Evolutionary conservation across 1,284 basidiomycete species (phyloP), one percentile per base, ranked within the genome.

Genomic region (Cryptococcus sp.): DNA sequence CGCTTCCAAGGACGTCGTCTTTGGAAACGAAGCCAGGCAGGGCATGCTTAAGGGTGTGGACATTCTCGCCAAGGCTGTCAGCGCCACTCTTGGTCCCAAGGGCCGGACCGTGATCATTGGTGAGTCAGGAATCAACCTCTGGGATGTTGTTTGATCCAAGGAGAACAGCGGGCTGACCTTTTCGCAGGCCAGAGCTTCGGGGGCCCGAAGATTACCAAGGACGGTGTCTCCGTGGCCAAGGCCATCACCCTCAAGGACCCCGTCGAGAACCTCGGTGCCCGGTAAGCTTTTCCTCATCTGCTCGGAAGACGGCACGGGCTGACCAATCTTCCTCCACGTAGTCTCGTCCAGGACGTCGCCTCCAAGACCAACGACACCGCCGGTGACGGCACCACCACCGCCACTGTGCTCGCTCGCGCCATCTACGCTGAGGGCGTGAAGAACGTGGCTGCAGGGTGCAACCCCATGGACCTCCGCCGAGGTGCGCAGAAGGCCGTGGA

Each of bases 361-460:
- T 86, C 86, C 77, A 96, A 96, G 82, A 96, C 94, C 42, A 98
- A 97, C 82, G 95, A 98, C 80, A 83, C 89, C 67, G 95, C 95
- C 46, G 95, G 95, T 80, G 95, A 98, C 77, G 95, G 95, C 64
- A 98, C 94, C 13, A 98, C 95, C 13, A 98, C 95, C 23, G 94
- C 95, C 23, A 98, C 95, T 39, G 95, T 98, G 53, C 87, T 98
- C 58, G 91, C 95, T 8, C 88, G 91, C 56, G 93, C 94, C 61
- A 98, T 98, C 80, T 98, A 97, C 80, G 84, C 92, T 0, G 95
- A 98, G 79, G 95, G 95, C 80, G 94, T 98, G 68, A 98, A 98
- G 84, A 98, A 98, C 76, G 95, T 98, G 57, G 94, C 95, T 43
- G 95, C 95, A 13, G 77, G 95, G 20, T 98, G 95, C 84, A 97